Conservation (phyloP, 129 eudicot genomes). For the Sambucus nigra region DNA sequence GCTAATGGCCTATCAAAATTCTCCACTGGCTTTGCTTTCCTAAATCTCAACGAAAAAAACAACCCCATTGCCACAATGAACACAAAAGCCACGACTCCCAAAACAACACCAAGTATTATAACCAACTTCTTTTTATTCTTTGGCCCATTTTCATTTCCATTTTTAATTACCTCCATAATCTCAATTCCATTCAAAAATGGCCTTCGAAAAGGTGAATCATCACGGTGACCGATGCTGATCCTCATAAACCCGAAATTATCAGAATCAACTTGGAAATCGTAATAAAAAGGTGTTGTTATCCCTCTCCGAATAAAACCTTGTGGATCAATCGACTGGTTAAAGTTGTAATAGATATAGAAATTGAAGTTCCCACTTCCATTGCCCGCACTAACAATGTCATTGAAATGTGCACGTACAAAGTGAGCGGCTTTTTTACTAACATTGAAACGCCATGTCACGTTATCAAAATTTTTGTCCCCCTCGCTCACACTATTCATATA, state of each 20-base stretch:
- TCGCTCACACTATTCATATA: not conserved
- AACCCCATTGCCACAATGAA: conserved; percentile 18
- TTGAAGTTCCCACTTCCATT: conserved; percentile 11
- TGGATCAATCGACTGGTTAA: not conserved
- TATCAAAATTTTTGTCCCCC: not conserved
- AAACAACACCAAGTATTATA: conserved; percentile 26
- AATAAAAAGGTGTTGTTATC: conserved; percentile 42
- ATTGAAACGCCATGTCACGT: conserved; percentile 45
- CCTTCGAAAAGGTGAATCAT: not conserved
- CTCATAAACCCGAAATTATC: conserved; percentile 23
- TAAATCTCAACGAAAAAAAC: conserved; percentile 15
- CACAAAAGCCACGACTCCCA: conserved; percentile 32
- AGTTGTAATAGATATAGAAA: conserved; percentile 21
- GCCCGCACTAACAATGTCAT: conserved; percentile 17
- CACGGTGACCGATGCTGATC: conserved; percentile 29
- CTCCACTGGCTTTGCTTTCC: conserved; percentile 21
- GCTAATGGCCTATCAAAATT: conserved; percentile 13
- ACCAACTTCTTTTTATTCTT: not conserved
- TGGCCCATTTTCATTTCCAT: not conserved
- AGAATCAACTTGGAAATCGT: conserved; percentile 33
- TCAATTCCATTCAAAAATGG: conserved; percentile 53
- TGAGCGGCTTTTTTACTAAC: conserved; percentile 15
- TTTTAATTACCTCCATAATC: conserved; percentile 35
- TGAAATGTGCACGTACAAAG: conserved; percentile 46
- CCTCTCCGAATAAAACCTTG: not conserved